Evolutionary conservation across 805 yeast species (phyloP).

Genomic region (Grigorovia humatica): DNA sequence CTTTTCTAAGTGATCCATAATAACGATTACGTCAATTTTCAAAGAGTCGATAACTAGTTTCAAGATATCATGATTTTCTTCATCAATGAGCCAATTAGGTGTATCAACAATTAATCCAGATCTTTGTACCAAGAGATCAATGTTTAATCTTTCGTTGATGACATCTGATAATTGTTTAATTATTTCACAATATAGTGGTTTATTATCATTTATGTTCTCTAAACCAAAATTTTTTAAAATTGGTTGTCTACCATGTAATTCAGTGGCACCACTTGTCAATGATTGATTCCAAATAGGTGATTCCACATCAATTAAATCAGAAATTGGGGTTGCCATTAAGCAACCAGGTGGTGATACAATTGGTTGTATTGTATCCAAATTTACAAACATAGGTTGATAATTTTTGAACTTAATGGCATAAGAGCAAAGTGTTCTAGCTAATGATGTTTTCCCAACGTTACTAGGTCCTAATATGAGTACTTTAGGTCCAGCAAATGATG

Average conservation of each 20-base stretch:
- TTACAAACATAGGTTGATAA: conserved; percentile 60
- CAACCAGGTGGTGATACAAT: conserved; percentile 75
- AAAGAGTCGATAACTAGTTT: conserved; percentile 12
- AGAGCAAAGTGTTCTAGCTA: conserved; percentile 56
- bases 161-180: conserved; percentile 41
- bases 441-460: conserved; percentile 68
- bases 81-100: conserved; percentile 16
- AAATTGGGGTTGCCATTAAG: conserved; percentile 70
- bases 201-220: conserved; percentile 47
- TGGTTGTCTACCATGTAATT: conserved; percentile 82
- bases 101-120: conserved; percentile 27
- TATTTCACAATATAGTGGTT: conserved; percentile 36
- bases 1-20: conserved; percentile 5
- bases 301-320: conserved; percentile 72
- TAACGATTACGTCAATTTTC: conserved; percentile 16
- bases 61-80: conserved; percentile 13
- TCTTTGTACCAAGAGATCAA: conserved; percentile 23
- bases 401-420: conserved; percentile 66
- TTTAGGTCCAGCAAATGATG: conserved; percentile 28
- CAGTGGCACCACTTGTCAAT: conserved; percentile 63
- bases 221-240: conserved; percentile 73
- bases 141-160: conserved; percentile 24
- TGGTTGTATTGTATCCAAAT: conserved; percentile 66
- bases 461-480: conserved; percentile 66
- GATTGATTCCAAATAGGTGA: conserved; percentile 64